phyloP scores from a whole-genome alignment of 2,329 filamentous ascomycete species.

The Cordyceps javanica region DNA sequence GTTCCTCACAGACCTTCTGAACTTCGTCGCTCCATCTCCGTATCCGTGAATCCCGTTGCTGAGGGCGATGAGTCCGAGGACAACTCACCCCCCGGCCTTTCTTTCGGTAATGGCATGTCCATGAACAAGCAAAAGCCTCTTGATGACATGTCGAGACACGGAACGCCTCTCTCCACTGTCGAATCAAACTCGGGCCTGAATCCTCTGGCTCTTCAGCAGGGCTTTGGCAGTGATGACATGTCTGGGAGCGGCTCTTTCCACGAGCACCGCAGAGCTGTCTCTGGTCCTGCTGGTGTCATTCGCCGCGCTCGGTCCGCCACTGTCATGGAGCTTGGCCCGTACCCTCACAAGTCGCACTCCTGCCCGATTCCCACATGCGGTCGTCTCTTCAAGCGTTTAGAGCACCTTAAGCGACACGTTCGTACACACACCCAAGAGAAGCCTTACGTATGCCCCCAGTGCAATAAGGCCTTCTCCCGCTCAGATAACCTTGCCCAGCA shows the following conservation, averaged over 20 bases:
- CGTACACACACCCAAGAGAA: conserved; percentile 99
- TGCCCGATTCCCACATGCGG: conserved; percentile 99
- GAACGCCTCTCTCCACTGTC: conserved; percentile 79
- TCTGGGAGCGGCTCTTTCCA: conserved; percentile 11
- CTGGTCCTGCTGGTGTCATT: conserved; percentile 68
- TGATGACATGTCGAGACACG: conserved; percentile 77
- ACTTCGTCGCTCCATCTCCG: conserved; percentile 82
- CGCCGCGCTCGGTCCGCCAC: conserved; percentile 90
- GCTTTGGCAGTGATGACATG: conserved; percentile 40
- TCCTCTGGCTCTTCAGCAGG: conserved; percentile 63
- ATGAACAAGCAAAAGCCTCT: conserved; percentile 59
- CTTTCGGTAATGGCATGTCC: conserved; percentile 63
- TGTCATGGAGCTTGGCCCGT: conserved; percentile 92
- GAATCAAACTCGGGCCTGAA: conserved; percentile 77
- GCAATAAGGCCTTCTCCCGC: conserved; percentile 97
- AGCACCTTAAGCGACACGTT: conserved; percentile 97
- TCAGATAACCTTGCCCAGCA: conserved; percentile 99
- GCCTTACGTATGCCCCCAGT: conserved; percentile 94
- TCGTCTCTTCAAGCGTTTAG: conserved; percentile 95
- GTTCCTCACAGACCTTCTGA: conserved; percentile 76
- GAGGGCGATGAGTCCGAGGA: conserved; percentile 74
- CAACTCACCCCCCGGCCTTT: conserved; percentile 72
- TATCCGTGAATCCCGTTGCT: conserved; percentile 72
- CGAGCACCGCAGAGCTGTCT: conserved; percentile 59
- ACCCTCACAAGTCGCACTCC: conserved; percentile 95